Evolutionary conservation across 345 rosid genomes (phyloP).

Genomic region (Nasturtium officinale): DNA sequence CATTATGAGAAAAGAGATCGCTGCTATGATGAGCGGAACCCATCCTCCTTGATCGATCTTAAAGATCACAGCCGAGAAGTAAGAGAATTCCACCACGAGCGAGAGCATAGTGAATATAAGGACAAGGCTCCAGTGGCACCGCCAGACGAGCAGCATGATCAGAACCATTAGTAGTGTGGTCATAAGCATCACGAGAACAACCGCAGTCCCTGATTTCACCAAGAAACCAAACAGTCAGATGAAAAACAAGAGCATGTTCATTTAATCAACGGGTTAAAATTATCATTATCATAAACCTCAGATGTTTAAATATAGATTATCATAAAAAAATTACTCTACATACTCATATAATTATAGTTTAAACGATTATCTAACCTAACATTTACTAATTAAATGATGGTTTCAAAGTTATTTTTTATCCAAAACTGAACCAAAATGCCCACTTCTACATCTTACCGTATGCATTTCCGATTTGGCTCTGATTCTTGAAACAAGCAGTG

Average conservation of each 20-base stretch:
- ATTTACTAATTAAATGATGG: background rate
- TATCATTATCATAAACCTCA: background rate
- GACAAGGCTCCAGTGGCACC: conserved; percentile 74
- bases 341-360: background rate
- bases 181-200: conserved; percentile 69
- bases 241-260: background rate
- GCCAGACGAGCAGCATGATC: conserved; percentile 81
- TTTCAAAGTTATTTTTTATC: background rate
- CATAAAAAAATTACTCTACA: background rate
- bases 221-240: conserved; percentile 25
- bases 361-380: background rate
- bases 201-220: conserved; percentile 66
- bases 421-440: background rate
- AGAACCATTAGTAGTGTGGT: conserved; percentile 73
- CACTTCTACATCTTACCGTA: conserved; percentile 54
- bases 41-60: conserved; percentile 81
- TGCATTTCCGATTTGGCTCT: conserved; percentile 80
- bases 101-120: conserved; percentile 60
- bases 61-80: conserved; percentile 68
- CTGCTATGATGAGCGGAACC: conserved; percentile 78
- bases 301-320: background rate
- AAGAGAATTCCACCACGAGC: conserved; percentile 58
- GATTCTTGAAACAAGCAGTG: conserved; percentile 70
- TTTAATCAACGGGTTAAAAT: background rate
- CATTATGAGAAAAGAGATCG: conserved; percentile 68